These are phyloP conservation scores for Talaromyces marneffei DNA, from an alignment of 2,329 filamentous ascomycete species.

Conservation along the genomic window DNA sequence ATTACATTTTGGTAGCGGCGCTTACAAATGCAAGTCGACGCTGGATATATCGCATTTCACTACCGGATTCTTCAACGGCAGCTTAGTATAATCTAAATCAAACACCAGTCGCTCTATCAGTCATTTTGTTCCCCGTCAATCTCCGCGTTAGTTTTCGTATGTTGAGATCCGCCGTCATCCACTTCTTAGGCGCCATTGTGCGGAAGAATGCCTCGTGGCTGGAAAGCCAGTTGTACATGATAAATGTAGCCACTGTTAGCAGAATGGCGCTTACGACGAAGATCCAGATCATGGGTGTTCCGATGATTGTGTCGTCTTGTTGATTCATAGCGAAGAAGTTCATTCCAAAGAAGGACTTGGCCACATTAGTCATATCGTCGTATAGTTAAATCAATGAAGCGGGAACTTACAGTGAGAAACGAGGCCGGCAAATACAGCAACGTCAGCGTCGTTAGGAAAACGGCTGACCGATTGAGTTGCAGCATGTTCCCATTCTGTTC, in stretches of 20 bases:
- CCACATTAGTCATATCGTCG: background rate
- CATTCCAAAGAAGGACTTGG: slow-evolving; percentile 39
- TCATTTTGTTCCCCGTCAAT: background rate
- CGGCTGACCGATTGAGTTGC: slow-evolving; percentile 23
- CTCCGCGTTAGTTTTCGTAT: slow-evolving; percentile 5
- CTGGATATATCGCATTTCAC: slow-evolving; percentile 21
- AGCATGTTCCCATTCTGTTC: slow-evolving; percentile 23
- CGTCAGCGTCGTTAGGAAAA: slow-evolving; percentile 11
- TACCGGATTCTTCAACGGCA: slow-evolving; percentile 11
- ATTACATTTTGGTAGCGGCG: slow-evolving; percentile 22
- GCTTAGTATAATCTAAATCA: slow-evolving; percentile 12
- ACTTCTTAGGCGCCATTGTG: slow-evolving; percentile 17
- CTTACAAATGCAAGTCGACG: slow-evolving; percentile 20
- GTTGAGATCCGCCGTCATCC: slow-evolving; percentile 1
- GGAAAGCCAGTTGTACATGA: slow-evolving; percentile 17
- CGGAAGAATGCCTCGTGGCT: slow-evolving; percentile 20
- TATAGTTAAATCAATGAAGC: background rate
- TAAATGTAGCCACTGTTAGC: slow-evolving; percentile 30
- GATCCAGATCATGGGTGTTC: slow-evolving; percentile 37
- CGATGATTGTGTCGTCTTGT: slow-evolving; percentile 24
- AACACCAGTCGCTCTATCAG: slow-evolving; percentile 1
- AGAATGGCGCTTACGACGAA: slow-evolving; percentile 27
- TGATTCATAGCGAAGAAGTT: slow-evolving; percentile 36
- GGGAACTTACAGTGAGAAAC: slow-evolving; percentile 11
- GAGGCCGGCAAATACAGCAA: slow-evolving; percentile 13